phyloP scores from a whole-genome alignment of 1,139 yeast species.

The Kurtzmaniella quercitrusa region DNA sequence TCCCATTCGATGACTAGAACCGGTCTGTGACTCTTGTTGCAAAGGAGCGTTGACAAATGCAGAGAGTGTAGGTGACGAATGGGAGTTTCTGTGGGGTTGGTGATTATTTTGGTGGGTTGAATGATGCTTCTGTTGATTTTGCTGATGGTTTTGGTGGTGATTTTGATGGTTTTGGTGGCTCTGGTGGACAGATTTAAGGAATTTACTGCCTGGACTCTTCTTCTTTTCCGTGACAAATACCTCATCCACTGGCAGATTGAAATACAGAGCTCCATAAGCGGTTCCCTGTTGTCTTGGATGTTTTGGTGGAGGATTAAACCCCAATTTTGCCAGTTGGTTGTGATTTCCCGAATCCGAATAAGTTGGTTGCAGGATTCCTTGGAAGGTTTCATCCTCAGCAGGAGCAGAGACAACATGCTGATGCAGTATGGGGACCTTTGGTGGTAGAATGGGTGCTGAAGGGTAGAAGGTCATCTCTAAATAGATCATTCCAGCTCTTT shows the following conservation, averaged over 20 bases:
- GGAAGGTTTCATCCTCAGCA: not conserved
- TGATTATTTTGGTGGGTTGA: not conserved
- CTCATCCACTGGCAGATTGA: not conserved
- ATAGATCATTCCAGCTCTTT: conserved; percentile 84
- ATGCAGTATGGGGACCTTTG: conserved; percentile 22
- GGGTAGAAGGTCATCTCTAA: conserved; percentile 93
- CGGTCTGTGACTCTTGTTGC: not conserved
- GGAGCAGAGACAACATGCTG: conserved; percentile 1
- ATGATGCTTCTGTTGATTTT: not conserved
- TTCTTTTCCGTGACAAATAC: not conserved
- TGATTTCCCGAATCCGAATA: not conserved
- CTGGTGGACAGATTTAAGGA: not conserved
- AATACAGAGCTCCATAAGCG: not conserved
- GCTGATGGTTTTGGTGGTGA: not conserved
- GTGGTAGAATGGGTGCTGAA: conserved; percentile 45
- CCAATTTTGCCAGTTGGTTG: conserved; percentile 3
- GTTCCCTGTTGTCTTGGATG: not conserved
- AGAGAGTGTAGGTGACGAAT: not conserved
- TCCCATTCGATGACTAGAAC: not conserved
- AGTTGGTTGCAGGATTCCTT: not conserved
- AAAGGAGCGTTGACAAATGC: not conserved
- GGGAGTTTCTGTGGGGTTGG: not conserved
- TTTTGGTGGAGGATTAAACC: not conserved
- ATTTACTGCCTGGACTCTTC: not conserved
- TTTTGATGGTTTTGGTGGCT: not conserved